phyloP scores from a whole-genome alignment of 2,329 filamentous ascomycete species.

The Trichophaea hybrida region DNA sequence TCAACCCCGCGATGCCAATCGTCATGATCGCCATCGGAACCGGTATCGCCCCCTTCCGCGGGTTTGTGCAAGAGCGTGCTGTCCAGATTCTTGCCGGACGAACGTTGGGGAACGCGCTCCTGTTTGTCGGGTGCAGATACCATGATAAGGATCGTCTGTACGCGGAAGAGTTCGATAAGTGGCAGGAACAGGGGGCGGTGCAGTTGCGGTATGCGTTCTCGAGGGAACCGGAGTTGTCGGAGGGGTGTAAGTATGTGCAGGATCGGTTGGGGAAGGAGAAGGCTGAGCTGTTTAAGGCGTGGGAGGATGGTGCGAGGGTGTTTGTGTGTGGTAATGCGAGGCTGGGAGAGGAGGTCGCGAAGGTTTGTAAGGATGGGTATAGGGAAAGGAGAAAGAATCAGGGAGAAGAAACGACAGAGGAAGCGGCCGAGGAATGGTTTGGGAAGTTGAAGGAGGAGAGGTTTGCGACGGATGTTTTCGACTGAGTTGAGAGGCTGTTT shows the following conservation, averaged over 20 bases:
- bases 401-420: slow-evolving; percentile 31
- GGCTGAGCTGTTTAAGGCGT: slow-evolving; percentile 29
- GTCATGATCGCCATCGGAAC: slow-evolving; percentile 41
- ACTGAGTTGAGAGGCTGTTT: slow-evolving; percentile 2
- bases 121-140: slow-evolving; percentile 50
- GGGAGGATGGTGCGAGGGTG: slow-evolving; percentile 39
- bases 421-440: slow-evolving; percentile 36
- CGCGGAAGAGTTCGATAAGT: slow-evolving; percentile 42
- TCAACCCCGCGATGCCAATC: slow-evolving; percentile 36
- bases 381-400: slow-evolving; percentile 30
- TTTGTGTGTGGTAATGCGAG: slow-evolving; percentile 50
- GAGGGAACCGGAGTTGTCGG: slow-evolving; percentile 33
- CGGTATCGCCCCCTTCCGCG: slow-evolving; percentile 48
- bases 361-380: slow-evolving; percentile 34
- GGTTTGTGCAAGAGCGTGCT: slow-evolving; percentile 49
- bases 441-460: slow-evolving; percentile 35
- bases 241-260: slow-evolving; percentile 41
- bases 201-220: slow-evolving; percentile 48
- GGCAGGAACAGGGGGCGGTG: slow-evolving; percentile 48
- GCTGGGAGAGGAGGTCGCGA: slow-evolving; percentile 36
- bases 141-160: slow-evolving; percentile 47
- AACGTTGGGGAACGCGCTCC: slow-evolving; percentile 44
- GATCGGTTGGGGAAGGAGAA: slow-evolving; percentile 39
- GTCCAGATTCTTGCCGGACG: slow-evolving; percentile 37
- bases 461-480: slow-evolving; percentile 37